Evolutionary conservation across 225 moss, liverwort and hornwort species (phyloP).

Genomic region (Pseudisothecium myosuroides): DNA sequence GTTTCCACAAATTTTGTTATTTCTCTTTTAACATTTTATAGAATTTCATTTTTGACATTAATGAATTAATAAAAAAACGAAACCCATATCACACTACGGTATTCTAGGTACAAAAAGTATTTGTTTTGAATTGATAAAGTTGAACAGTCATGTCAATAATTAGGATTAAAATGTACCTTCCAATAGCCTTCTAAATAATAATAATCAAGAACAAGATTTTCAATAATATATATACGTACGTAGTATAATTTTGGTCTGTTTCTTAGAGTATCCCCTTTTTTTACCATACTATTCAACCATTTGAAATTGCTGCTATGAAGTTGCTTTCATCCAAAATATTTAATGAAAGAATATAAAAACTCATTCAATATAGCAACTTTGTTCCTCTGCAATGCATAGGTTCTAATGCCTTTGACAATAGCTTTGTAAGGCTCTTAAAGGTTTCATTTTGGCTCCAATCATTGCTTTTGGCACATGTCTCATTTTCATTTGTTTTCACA

Average conservation of each 20-base stretch:
- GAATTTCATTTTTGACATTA: no score
- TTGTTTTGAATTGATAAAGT: neutral
- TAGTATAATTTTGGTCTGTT: neutral
- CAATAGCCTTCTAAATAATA: neutral
- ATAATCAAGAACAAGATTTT: fast-evolving
- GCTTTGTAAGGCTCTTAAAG: neutral
- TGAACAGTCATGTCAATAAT: neutral
- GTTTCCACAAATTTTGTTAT: no score
- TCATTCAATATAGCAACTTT: neutral
- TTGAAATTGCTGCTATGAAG: neutral
- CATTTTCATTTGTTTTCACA: neutral
- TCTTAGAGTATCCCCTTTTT: neutral
- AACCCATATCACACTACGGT: no score
- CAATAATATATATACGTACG: neutral
- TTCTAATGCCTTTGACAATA: fast-evolving
- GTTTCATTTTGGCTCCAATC: neutral
- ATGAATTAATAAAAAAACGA: no score
- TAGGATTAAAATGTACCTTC: neutral
- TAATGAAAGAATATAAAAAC: neutral
- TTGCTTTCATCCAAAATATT: neutral
- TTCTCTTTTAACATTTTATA: no score
- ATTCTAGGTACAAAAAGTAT: fast-evolving
- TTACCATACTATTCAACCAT: neutral
- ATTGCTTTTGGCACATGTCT: neutral
- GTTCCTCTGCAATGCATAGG: neutral